Percentiles rank a stretch among this genome's conserved stretches.
phyloP scores from a whole-genome alignment of 495 filamentous ascomycete species.

The Daldinia childiae region DNA sequence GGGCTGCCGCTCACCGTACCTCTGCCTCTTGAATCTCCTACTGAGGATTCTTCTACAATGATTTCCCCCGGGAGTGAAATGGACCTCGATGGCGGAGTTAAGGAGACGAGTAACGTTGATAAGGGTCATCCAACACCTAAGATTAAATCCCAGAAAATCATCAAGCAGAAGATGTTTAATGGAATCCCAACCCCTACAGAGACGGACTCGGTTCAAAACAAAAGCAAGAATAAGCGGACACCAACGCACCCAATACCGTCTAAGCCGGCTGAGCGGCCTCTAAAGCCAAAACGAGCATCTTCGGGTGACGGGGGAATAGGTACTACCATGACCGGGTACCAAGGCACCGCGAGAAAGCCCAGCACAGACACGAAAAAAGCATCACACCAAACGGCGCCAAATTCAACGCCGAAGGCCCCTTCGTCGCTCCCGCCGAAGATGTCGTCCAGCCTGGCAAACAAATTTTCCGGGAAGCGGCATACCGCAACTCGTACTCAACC shows the following conservation, averaged over 20 bases:
- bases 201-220: neutral
- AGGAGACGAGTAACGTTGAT: constrained; percentile 12
- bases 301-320: constrained; percentile 8
- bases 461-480: constrained; percentile 31
- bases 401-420: neutral
- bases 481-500: constrained; percentile 41
- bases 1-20: constrained; percentile 45
- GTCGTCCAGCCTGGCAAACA: constrained; percentile 31
- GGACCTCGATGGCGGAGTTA: constrained; percentile 1
- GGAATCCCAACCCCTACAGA: neutral
- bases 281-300: constrained; percentile 4
- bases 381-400: neutral
- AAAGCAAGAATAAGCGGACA: neutral
- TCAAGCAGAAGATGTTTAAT: constrained; percentile 18
- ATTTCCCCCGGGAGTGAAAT: constrained; percentile 3
- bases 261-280: constrained; percentile 5
- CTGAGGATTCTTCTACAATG: constrained; percentile 3
- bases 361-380: constrained; percentile 6
- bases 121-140: neutral
- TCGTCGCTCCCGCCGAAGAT: constrained; percentile 17
- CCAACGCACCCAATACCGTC: constrained; percentile 2
- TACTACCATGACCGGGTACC: constrained; percentile 44
- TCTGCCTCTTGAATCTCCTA: constrained; percentile 7
- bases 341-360: constrained; percentile 45
- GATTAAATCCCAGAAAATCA: constrained; percentile 1